These are phyloP conservation scores for Ophiostoma piceae DNA, from an alignment of 2,329 filamentous ascomycete species.

Conservation along the genomic window DNA sequence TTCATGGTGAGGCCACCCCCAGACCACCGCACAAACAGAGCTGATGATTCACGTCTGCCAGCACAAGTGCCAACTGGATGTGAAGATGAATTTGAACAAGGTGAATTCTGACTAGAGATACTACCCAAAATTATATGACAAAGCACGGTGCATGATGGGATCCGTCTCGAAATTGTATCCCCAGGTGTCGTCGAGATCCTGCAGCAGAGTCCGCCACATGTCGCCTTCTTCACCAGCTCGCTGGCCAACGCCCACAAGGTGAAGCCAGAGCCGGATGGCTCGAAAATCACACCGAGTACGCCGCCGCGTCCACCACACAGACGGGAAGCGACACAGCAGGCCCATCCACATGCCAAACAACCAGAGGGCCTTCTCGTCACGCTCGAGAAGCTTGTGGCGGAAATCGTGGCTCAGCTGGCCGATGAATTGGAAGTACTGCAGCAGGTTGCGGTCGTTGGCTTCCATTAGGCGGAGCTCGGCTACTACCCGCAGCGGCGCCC, in stretches of 20 bases:
- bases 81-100: background rate
- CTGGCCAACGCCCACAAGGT: conserved; percentile 23
- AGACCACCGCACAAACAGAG: background rate
- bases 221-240: conserved; percentile 26
- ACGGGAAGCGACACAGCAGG: conserved; percentile 28
- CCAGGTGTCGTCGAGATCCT: conserved; percentile 28
- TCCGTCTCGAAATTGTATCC: conserved; percentile 25
- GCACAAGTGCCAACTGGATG: background rate
- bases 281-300: conserved; percentile 29
- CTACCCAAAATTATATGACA: background rate
- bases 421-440: conserved; percentile 29
- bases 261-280: conserved; percentile 29
- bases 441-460: conserved; percentile 23
- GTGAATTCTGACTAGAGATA: background rate
- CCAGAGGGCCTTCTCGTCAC: conserved; percentile 30
- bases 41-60: background rate
- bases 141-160: conserved; percentile 13
- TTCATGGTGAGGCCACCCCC: background rate
- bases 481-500: conserved; percentile 26
- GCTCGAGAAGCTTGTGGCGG: conserved; percentile 24
- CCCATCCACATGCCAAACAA: conserved; percentile 31
- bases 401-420: conserved; percentile 27
- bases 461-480: conserved; percentile 26
- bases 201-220: conserved; percentile 27
- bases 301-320: conserved; percentile 28